Percentiles rank a stretch among this genome's conserved stretches.
Conservation (phyloP, 1,284 basidiomycete species). For the Meripilus lineatus region DNA sequence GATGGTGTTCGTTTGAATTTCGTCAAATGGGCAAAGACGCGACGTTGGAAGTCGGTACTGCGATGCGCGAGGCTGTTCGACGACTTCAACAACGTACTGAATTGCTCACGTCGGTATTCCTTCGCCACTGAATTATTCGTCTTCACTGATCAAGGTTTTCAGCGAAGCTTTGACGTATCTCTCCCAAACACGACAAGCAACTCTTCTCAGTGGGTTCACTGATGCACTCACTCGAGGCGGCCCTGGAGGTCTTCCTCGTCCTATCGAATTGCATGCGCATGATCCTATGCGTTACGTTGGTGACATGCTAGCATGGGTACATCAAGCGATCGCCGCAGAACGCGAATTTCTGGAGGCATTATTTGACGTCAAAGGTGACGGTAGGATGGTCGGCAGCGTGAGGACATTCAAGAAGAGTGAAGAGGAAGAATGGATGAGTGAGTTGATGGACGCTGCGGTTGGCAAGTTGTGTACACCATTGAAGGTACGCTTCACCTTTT, state of each 20-base stretch:
- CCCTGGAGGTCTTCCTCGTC: conserved; percentile 82
- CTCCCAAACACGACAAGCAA: conserved; percentile 77
- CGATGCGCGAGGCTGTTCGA: conserved; percentile 70
- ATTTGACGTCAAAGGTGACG: conserved; percentile 64
- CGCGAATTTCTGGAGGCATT: conserved; percentile 87
- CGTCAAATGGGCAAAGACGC: conserved; percentile 75
- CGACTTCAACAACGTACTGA: conserved; percentile 74
- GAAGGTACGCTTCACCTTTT: conserved; percentile 46
- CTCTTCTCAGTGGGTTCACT: conserved; percentile 78
- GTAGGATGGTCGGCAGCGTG: conserved; percentile 75
- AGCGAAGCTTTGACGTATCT: conserved; percentile 80
- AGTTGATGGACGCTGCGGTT: conserved; percentile 80
- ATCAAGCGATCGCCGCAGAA: conserved; percentile 93
- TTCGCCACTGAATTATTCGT: neutral
- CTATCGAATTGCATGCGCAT: conserved; percentile 96
- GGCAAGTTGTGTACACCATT: conserved; percentile 84
- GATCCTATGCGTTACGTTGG: conserved; percentile 95
- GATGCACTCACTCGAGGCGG: conserved; percentile 88
- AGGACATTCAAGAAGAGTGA: conserved; percentile 53
- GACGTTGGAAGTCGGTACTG: conserved; percentile 72
- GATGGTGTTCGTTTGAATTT: conserved; percentile 86
- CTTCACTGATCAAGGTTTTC: conserved; percentile 3
- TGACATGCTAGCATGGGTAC: conserved; percentile 99
- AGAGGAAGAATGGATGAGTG: conserved; percentile 77
- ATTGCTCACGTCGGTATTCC: conserved; percentile 61